Base-by-base conservation (phyloP, 352 stramenopile genomes). In the Pythium folliculosum region DNA sequence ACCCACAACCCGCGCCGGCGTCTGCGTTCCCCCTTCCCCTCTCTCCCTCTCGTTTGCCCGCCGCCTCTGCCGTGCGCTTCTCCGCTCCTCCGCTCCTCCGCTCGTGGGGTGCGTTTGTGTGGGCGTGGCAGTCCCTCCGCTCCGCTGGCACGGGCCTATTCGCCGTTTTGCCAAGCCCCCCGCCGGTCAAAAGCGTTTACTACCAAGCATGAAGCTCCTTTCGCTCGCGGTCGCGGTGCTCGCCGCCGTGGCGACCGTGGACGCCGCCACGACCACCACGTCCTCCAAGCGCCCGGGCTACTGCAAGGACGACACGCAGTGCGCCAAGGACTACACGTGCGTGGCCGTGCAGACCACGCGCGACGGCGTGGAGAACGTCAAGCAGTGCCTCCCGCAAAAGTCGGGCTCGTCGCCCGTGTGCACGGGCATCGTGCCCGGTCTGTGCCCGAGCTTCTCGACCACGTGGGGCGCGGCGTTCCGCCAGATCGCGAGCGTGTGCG, bases 281-380 rank as follows among this genome's bases (percentile, higher is more conserved):
- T 17, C 37, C 37, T 17, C 69, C 23, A 70, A 67, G 50, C 66
- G 89, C 68, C 66, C 83, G 0, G 84, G 84, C 50, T 88, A 82
- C 73, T 92, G 84, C 62, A 78, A 87, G 38, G 72, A 90, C 72
- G 65, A 76, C 59, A 70, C 54, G 27, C 75, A 71, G n/a, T 92
- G 84, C 63, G 71, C 73, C 38, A 43, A 37, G 6, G 65, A 59
- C 51, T 92, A 91, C 78, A 75, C 77, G 67, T 93, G 84, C 64
- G 79, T 93, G 60, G 78, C 66, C 43, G 80, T 93, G 59, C 84
- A 93, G 78, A 93, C 84, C n/a, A 95, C 84, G 58, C 84, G 86
- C 44, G 73, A 72, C 25, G 75, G 69, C 51, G 86, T 84, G 21
- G 74, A 81, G 37, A 72, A 88, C 55, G 86, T 91, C 40, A 93